Conservation (phyloP, 257 asterid genomes). For the Thymus quinquecostatus region DNA sequence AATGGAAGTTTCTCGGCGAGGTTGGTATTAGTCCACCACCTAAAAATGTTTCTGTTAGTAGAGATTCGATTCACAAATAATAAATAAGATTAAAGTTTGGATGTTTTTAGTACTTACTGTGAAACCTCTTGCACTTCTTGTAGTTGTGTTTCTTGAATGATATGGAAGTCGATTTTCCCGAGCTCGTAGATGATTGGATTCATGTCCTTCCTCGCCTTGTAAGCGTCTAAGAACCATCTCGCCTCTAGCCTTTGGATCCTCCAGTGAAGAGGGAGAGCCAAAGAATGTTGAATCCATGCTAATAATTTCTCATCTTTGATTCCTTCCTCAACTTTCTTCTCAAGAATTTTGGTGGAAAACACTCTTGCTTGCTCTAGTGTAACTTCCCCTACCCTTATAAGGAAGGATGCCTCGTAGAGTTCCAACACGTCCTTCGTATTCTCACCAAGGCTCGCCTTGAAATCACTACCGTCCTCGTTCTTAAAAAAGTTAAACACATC, state of each 20-base stretch:
- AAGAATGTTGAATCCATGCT: background rate
- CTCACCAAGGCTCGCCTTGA: too few species aligned
- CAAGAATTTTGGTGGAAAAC: constrained; percentile 26
- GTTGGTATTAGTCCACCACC: background rate
- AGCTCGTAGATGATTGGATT: constrained; percentile 1
- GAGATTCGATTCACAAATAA: too few species aligned
- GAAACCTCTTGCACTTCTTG: constrained; percentile 6
- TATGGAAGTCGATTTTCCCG: constrained; percentile 1
- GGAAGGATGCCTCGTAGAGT: constrained; percentile 43
- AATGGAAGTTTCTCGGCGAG: constrained; percentile 13
- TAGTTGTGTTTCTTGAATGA: background rate
- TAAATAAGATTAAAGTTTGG: too few species aligned
- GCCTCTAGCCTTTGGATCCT: constrained; percentile 1
- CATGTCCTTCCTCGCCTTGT: background rate
- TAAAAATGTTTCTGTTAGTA: background rate
- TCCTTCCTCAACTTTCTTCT: constrained; percentile 1
- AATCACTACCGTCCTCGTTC: too few species aligned
- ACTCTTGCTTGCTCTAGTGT: constrained; percentile 28
- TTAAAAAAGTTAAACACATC: too few species aligned
- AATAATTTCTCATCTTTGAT: background rate
- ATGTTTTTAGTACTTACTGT: background rate
- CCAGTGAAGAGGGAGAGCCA: constrained; percentile 12
- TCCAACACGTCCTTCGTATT: constrained; percentile 8
- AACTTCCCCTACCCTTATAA: constrained; percentile 29
- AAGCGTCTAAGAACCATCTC: constrained; percentile 15